phyloP scores from a whole-genome alignment of 306 rosid species.

The Castanea mollissima region DNA sequence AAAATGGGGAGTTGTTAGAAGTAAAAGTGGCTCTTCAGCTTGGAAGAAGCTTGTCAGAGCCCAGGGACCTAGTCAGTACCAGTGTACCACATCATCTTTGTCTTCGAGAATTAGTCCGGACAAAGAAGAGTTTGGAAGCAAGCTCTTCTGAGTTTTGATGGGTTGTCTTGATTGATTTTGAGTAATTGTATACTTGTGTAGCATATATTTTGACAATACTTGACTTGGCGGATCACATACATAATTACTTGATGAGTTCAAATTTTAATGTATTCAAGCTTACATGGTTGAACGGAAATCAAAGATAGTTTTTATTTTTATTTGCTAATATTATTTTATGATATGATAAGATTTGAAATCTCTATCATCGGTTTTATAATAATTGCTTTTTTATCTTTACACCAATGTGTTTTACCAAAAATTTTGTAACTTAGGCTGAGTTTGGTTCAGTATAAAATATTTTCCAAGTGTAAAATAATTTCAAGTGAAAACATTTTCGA shows the following conservation, averaged over 20 bases:
- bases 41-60: constrained; percentile 53
- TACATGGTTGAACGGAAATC: not conserved
- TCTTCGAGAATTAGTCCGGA: constrained; percentile 3
- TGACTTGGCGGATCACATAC: not conserved
- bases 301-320: not conserved
- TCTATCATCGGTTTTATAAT: no score
- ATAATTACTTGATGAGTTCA: not conserved
- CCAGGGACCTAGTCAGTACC: constrained; percentile 27
- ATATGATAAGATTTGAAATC: no score
- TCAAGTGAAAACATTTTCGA: no score
- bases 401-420: no score
- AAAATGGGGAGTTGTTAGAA: constrained; percentile 51
- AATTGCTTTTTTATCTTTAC: no score
- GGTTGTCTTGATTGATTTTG: not conserved
- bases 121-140: constrained; percentile 48
- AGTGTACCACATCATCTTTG: constrained; percentile 10
- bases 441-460: no score
- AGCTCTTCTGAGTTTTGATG: constrained; percentile 25
- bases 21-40: constrained; percentile 44
- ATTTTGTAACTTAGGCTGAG: no score
- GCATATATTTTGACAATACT: not conserved
- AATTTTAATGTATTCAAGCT: not conserved
- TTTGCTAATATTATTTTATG: no score
- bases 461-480: no score
- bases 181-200: not conserved